A percentile compares a stretch with the other conserved stretches of the same genome.
Conservation (phyloP, 108 stramenopile species). For the Skeletonema potamos region DNA sequence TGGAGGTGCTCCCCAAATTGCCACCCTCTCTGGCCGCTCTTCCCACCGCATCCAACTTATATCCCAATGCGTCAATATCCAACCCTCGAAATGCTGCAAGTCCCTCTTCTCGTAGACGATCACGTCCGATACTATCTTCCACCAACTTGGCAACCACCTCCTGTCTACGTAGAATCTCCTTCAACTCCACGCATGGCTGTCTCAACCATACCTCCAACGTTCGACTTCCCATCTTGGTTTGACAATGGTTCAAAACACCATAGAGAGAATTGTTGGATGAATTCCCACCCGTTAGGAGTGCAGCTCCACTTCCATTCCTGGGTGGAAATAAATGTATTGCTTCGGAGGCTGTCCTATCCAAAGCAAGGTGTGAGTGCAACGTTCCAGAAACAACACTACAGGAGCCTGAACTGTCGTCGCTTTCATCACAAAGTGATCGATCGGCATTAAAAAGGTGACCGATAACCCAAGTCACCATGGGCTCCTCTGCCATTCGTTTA, state of each 20-base stretch:
- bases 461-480: conserved; percentile 19
- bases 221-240: conserved; percentile 73
- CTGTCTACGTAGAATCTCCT: conserved; percentile 60
- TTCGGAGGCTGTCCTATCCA: conserved; percentile 81
- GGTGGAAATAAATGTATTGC: conserved; percentile 81
- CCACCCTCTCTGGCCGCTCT: conserved; percentile 11
- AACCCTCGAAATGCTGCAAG: conserved; percentile 53
- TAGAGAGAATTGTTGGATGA: conserved; percentile 63
- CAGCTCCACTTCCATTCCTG: conserved; percentile 51
- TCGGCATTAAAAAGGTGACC: conserved; percentile 23
- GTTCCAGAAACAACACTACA: conserved; percentile 44
- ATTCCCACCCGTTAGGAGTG: conserved; percentile 54
- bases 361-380: conserved; percentile 47
- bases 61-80: conserved; percentile 51
- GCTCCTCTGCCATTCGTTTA: conserved; percentile 30
- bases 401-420: conserved; percentile 19
- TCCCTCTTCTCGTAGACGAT: conserved; percentile 68
- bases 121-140: conserved; percentile 58
- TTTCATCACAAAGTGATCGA: conserved; percentile 7
- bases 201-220: conserved; percentile 73
- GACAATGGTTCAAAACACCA: conserved; percentile 67
- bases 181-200: conserved; percentile 73
- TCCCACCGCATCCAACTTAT: conserved; percentile 38
- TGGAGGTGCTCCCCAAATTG: conserved; percentile 42
- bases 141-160: conserved; percentile 68